Conservation (phyloP, 306 rosid genomes). For the Citrullus colocynthis region DNA sequence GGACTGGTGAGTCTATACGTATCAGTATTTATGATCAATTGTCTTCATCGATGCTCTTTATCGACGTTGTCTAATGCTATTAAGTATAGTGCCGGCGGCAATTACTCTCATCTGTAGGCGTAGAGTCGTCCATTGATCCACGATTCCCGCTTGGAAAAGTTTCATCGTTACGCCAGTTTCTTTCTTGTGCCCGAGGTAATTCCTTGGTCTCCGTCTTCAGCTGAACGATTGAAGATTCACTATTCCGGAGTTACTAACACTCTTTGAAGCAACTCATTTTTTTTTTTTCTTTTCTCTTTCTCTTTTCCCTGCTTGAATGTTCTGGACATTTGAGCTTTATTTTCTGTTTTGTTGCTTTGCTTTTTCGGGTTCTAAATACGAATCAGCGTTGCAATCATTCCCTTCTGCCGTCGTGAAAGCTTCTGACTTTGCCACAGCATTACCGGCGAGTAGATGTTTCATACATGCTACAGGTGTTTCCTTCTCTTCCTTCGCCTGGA, state of each 20-base stretch:
- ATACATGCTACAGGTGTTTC: conserved; percentile 58
- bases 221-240: neutral
- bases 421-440: conserved; percentile 16
- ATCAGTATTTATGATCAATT: neutral
- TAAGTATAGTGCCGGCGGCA: conserved; percentile 50
- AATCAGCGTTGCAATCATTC: conserved; percentile 34
- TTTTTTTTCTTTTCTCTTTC: neutral
- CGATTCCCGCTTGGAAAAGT: conserved; percentile 15
- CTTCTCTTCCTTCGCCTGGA: neutral
- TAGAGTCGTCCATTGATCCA: conserved; percentile 18
- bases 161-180: conserved; percentile 18
- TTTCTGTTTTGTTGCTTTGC: neutral
- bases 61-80: neutral
- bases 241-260: neutral
- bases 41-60: neutral
- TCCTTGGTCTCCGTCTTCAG: neutral
- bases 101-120: conserved; percentile 30
- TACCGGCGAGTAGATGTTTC: conserved; percentile 28
- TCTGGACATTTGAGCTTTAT: neutral
- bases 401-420: conserved; percentile 22
- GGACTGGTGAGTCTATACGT: conserved; percentile 36
- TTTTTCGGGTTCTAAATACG: neutral
- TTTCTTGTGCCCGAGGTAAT: conserved; percentile 33
- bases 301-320: neutral
- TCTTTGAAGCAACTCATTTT: neutral